Conservation (phyloP, 176 grass and related monocot species). For the Leersia perrieri region DNA sequence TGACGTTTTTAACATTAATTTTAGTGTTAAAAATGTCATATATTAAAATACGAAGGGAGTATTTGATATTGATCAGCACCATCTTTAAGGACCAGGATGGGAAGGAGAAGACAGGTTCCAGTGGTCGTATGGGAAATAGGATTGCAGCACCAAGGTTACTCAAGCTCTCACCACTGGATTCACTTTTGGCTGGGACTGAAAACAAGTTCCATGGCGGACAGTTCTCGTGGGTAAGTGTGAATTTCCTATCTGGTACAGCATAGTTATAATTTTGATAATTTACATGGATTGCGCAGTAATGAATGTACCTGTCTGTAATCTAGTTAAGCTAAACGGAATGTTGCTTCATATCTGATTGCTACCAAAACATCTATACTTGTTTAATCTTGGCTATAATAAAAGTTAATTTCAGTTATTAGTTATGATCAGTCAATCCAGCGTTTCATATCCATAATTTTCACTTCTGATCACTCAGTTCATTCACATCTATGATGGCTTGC, state of each 20-base stretch:
- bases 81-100: conserved; percentile 91
- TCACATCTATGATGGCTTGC: too few species aligned
- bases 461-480: too few species aligned
- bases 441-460: conserved; percentile 2
- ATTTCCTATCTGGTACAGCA: not conserved
- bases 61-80: conserved; percentile 84
- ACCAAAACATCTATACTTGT: not conserved
- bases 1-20: too few species aligned
- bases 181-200: conserved; percentile 60
- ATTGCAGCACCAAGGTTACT: conserved; percentile 78
- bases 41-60: too few species aligned
- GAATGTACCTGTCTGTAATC: not conserved
- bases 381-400: not conserved
- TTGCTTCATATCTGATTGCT: not conserved
- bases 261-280: not conserved
- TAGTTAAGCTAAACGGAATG: not conserved
- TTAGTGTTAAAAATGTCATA: too few species aligned
- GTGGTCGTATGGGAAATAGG: conserved; percentile 76
- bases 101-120: conserved; percentile 85
- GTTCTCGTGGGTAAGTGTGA: conserved; percentile 82
- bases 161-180: conserved; percentile 89
- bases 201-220: conserved; percentile 86
- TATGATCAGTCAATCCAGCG: not conserved
- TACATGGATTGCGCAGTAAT: not conserved
- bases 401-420: not conserved